Evolutionary conservation across 495 filamentous ascomycete genomes (phyloP), one percentile per base, ranked within the genome.

Genomic region (Penicillium tannophilum): DNA sequence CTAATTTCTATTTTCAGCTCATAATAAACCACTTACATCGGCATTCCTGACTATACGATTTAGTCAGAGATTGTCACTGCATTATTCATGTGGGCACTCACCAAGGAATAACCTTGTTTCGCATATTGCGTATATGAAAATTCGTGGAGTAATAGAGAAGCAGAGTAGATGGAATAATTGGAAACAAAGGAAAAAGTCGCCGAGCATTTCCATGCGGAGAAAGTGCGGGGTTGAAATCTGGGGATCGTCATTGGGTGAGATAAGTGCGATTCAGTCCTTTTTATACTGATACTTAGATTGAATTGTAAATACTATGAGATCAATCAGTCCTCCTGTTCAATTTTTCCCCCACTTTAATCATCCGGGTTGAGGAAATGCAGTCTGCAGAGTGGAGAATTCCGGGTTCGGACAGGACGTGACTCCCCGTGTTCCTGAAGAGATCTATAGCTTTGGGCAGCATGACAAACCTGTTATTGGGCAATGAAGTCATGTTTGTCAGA

Each of bases 41-140:
- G 24, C 62, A 64, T 60, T 58, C 58, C 62, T 64, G 58, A 46
- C 62, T 64, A 31, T 60, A 31, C 19, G 28, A 55, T 54, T 52
- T n/a, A 36, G 50, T 60, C 48, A 61, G 44, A 45, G 20, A 52
- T 60, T 56, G 54, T 51, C 35, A 28, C 23, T 43, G 26, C 8
- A 36, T 23, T n/a, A 10, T n/a, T 20, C 3, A 35, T 24, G 52
- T 58, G 56, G 56, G 53, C 24, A 60, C 63, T 62, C 33, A 65
- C 63, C 63, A 62, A 35, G 63, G 63, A 51, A 56, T 56, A 26
- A 39, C 45, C 59, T 62, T 65, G 52, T 57, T 65, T 50, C 53
- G 52, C 60, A 62, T 65, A 39, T 5, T 60, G 30, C 8, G 33
- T 42, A 23, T 10, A 39, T 30, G 41, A 16, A 26, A 49, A 47